These are phyloP conservation scores for Ogataea corticis DNA, from an alignment of 805 yeast species.

Conservation along the genomic window DNA sequence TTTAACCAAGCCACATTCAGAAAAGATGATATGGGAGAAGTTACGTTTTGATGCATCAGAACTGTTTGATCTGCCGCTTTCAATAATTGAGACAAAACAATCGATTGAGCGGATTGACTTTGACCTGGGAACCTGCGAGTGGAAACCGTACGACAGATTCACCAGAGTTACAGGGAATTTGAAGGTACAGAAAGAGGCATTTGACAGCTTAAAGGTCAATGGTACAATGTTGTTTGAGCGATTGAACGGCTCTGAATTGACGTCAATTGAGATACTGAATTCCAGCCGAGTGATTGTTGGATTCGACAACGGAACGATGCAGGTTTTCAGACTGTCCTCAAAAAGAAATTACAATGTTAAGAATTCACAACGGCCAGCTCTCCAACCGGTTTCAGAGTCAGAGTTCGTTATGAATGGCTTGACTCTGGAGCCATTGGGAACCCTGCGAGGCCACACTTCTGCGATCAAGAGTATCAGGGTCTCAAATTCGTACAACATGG, in stretches of 20 bases:
- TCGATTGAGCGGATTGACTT: slow-evolving; percentile 44
- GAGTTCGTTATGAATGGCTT: background rate
- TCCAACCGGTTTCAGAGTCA: slow-evolving; percentile 6
- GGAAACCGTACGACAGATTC: slow-evolving; percentile 47
- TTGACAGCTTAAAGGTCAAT: slow-evolving; percentile 36
- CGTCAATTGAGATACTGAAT: slow-evolving; percentile 43
- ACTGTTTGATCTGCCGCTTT: slow-evolving; percentile 37
- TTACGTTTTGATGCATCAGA: slow-evolving; percentile 38
- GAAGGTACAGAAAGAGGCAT: slow-evolving; percentile 12
- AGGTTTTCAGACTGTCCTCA: slow-evolving; percentile 33
- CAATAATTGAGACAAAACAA: slow-evolving; percentile 45
- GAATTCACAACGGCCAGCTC: slow-evolving; percentile 33
- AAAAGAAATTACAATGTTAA: slow-evolving; percentile 41
- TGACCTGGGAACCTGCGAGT: slow-evolving; percentile 41
- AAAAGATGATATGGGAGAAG: slow-evolving; percentile 39
- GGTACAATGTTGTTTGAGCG: slow-evolving; percentile 41
- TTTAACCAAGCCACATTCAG: slow-evolving; percentile 67
- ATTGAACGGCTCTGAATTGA: slow-evolving; percentile 42
- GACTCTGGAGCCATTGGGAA: slow-evolving; percentile 18
- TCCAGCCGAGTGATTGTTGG: slow-evolving; percentile 48
- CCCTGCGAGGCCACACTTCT: slow-evolving; percentile 59
- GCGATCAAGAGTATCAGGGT: slow-evolving; percentile 47
- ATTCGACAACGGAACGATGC: slow-evolving; percentile 58
- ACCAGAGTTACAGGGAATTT: slow-evolving; percentile 5
- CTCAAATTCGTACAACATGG: slow-evolving; percentile 52